Percentiles rank a stretch among this genome's conserved stretches.
Conservation (phyloP, 2,329 filamentous ascomycete genomes). For the Cercospora sp. region DNA sequence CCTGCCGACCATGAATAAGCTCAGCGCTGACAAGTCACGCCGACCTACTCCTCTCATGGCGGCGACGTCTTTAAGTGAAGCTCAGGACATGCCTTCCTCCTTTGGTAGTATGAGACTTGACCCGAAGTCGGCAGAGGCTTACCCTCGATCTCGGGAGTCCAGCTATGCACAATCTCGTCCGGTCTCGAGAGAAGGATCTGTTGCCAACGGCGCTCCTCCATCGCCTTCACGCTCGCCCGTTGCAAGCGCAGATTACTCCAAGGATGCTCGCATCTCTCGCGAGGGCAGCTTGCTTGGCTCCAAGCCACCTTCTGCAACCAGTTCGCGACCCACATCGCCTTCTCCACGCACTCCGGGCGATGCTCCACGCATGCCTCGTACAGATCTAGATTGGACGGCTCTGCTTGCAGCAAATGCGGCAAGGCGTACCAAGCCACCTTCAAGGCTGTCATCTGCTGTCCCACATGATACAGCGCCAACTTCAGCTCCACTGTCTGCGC, state of each 20-base stretch:
- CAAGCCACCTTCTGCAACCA: slow-evolving; percentile 26
- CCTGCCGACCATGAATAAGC: slow-evolving; percentile 26
- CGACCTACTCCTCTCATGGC: slow-evolving; percentile 34
- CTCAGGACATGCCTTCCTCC: slow-evolving; percentile 21
- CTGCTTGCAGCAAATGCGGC: slow-evolving; percentile 33
- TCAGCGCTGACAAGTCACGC: slow-evolving; percentile 31
- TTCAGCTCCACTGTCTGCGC: not conserved
- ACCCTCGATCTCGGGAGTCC: slow-evolving; percentile 29
- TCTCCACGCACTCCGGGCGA: slow-evolving; percentile 29
- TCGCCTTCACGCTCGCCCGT: slow-evolving; percentile 27
- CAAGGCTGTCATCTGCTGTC: slow-evolving; percentile 31
- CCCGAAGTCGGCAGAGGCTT: slow-evolving; percentile 19
- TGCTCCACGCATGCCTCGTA: slow-evolving; percentile 34
- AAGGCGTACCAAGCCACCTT: slow-evolving; percentile 31
- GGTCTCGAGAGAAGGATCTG: slow-evolving; percentile 32
- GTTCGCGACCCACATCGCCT: slow-evolving; percentile 35
- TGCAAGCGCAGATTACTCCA: slow-evolving; percentile 27
- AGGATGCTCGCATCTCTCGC: slow-evolving; percentile 22
- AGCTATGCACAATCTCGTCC: slow-evolving; percentile 32
- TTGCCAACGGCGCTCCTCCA: slow-evolving; percentile 13
- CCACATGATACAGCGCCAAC: slow-evolving; percentile 22
- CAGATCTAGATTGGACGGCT: slow-evolving; percentile 38
- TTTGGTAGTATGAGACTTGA: slow-evolving; percentile 17
- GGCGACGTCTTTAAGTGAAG: slow-evolving; percentile 29
- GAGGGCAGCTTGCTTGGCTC: slow-evolving; percentile 26